A percentile compares a stretch with the other conserved stretches of the same genome.
Evolutionary conservation across 2,329 filamentous ascomycete species (phyloP).

Genomic region (Cercospora sp.): DNA sequence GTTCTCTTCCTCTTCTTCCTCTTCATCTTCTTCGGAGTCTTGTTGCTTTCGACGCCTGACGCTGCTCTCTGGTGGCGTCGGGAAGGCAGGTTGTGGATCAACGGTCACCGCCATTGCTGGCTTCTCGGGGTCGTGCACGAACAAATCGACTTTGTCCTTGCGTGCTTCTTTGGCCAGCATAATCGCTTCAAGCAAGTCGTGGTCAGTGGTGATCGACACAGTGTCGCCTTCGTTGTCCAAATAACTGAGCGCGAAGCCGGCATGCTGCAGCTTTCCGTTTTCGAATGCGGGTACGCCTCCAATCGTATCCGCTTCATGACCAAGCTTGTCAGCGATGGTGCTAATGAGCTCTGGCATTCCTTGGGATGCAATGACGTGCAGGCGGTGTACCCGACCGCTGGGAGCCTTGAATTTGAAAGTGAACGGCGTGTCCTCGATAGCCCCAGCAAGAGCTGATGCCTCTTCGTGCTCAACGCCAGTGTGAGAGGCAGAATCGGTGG

Average conservation of each 20-base stretch:
- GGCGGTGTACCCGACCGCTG: constrained; percentile 85
- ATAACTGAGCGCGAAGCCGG: constrained; percentile 91
- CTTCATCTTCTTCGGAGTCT: constrained; percentile 58
- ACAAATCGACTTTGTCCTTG: constrained; percentile 93
- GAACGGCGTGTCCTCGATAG: constrained; percentile 73
- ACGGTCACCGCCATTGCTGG: constrained; percentile 71
- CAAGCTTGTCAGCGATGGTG: constrained; percentile 80
- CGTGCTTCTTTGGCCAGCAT: constrained; percentile 73
- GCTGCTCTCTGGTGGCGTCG: constrained; percentile 55
- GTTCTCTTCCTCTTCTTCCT: constrained; percentile 44
- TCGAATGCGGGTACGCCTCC: constrained; percentile 78
- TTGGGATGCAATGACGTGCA: constrained; percentile 79
- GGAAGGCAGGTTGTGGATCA: constrained; percentile 58
- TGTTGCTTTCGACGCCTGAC: constrained; percentile 52
- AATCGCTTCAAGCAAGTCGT: constrained; percentile 89
- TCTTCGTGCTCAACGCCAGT: constrained; percentile 72
- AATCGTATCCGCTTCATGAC: constrained; percentile 76
- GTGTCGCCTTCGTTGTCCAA: constrained; percentile 96
- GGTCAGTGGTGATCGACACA: constrained; percentile 93
- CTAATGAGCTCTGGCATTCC: constrained; percentile 78
- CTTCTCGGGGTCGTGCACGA: constrained; percentile 90
- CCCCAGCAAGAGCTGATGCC: constrained; percentile 63
- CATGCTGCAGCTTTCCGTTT: constrained; percentile 72
- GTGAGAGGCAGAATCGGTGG: constrained; percentile 93
- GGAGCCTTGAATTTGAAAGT: constrained; percentile 99